Base-by-base conservation (phyloP, 306 rosid genomes). In the Rosa lucieae region DNA sequence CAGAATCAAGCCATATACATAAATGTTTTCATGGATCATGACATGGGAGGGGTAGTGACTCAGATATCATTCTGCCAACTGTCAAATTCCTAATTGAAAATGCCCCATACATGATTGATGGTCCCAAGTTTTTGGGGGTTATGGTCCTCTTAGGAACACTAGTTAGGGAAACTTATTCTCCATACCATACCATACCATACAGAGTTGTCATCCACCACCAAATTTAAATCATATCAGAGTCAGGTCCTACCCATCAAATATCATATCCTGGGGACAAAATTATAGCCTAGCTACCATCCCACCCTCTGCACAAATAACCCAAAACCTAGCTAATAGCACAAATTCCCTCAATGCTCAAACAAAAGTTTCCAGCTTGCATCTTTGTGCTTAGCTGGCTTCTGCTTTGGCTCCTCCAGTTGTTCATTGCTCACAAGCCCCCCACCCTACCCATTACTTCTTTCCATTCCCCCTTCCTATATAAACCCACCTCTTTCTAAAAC, bases 161-260 rank as follows among this genome's bases (percentile, higher is more conserved):
- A 63, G 68, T 42, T 77, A 77, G 76, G 82, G 44, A 75, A 79
- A 82, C 92, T 88, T 88, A 89, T 89, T 88, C 94, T 81, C 88
- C 90, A 88, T 76, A 59, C 79, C 84, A 72, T 23, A 23, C 29
- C 29, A 29, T 29, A 29, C 32, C 32, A 29, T 26, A 77, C 43
- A 84, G 79, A 75, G 92, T 85, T 92, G 94, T 88, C 91, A 92
- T 88, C 94, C 94, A 92, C 89, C 83, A 70, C 90, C 78, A 69
- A 69, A 71, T 87, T 73, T 66, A 74, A 76, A 84, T 79, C 67
- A 81, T 42, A 72, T 49, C 53, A 71, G 68, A 74, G 47, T 26
- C 70, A 72, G 88, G 88, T 83, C 85, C 88, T 70, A 86, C 89
- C 49, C 9, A 55, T 44, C 20, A 14, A 48, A 59, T 39, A 35